Percentiles rank a stretch among this genome's conserved stretches.
These are phyloP conservation scores for Suhomyces wounanorum DNA, from an alignment of 1,139 yeast genomes.

Conservation along the genomic window DNA sequence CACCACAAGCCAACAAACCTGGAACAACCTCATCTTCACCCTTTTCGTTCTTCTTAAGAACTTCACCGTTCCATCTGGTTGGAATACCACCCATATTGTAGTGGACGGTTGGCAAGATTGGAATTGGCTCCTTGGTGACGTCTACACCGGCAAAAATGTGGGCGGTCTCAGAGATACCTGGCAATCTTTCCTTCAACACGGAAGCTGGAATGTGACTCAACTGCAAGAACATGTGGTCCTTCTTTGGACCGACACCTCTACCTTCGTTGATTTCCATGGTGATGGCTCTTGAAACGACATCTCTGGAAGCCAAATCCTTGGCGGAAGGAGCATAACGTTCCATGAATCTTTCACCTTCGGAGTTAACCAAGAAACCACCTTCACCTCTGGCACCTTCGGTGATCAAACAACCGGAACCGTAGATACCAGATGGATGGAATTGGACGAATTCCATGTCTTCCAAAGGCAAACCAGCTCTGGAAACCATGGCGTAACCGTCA, in stretches of 20 bases:
- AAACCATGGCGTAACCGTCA: conserved; percentile 97
- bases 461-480: conserved; percentile 97
- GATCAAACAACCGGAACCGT: conserved; percentile 97
- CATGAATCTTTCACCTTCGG: conserved; percentile 99
- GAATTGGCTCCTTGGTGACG: conserved; percentile 98
- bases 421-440: conserved; percentile 99
- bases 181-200: conserved; percentile 92
- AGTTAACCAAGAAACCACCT: conserved; percentile 95
- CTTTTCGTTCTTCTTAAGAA: conserved; percentile 74
- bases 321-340: conserved; percentile 99
- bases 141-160: conserved; percentile 99
- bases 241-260: conserved; percentile 96
- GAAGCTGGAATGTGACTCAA: conserved; percentile 91
- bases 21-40: conserved; percentile 93
- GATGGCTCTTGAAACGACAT: conserved; percentile 97
- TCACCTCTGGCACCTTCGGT: conserved; percentile 99
- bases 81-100: conserved; percentile 99
- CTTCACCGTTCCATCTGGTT: conserved; percentile 97
- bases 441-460: conserved; percentile 98
- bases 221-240: conserved; percentile 95
- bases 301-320: conserved; percentile 97
- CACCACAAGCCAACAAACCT: conserved; percentile 97
- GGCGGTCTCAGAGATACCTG: conserved; percentile 99
- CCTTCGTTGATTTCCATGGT: conserved; percentile 98
- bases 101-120: conserved; percentile 97